A percentile compares a stretch with the other conserved stretches of the same genome.
phyloP scores from a whole-genome alignment of 140 eudicot species.

The Senecio squalidus region DNA sequence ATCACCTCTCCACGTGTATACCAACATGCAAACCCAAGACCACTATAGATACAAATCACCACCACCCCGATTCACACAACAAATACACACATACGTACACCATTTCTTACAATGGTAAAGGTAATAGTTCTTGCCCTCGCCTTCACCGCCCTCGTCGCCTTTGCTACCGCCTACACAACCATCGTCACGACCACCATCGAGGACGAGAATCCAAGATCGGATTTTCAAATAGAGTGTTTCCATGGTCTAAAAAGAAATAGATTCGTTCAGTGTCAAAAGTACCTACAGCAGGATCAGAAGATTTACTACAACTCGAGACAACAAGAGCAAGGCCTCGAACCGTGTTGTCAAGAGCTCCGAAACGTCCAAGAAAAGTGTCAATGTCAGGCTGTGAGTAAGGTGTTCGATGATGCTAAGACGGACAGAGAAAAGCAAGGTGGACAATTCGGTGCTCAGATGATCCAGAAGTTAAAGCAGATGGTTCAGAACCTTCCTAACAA shows the following conservation, averaged over 20 bases:
- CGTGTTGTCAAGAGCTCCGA: conserved; percentile 22
- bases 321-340: neutral
- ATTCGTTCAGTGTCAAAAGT: conserved; percentile 8
- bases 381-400: conserved; percentile 18
- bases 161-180: conserved; percentile 16
- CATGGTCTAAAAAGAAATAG: neutral
- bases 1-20: neutral
- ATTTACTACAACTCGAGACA: neutral
- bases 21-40: neutral
- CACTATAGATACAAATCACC: conserved; percentile 1
- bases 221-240: neutral
- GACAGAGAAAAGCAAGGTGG: neutral
- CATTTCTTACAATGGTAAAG: conserved; percentile 12
- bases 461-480: neutral
- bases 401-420: neutral
- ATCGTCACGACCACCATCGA: conserved; percentile 15
- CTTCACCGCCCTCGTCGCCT: too few relatives aligned
- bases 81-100: too few relatives aligned
- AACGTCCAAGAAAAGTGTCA: conserved; percentile 13
- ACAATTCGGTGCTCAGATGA: neutral
- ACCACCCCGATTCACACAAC: neutral
- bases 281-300: conserved; percentile 11
- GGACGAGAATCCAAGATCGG: neutral
- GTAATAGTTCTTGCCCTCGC: neutral
- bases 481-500: conserved; percentile 11